Conservation (phyloP, 2,329 filamentous ascomycete species). For the Calonectria pseudoreteaudii region DNA sequence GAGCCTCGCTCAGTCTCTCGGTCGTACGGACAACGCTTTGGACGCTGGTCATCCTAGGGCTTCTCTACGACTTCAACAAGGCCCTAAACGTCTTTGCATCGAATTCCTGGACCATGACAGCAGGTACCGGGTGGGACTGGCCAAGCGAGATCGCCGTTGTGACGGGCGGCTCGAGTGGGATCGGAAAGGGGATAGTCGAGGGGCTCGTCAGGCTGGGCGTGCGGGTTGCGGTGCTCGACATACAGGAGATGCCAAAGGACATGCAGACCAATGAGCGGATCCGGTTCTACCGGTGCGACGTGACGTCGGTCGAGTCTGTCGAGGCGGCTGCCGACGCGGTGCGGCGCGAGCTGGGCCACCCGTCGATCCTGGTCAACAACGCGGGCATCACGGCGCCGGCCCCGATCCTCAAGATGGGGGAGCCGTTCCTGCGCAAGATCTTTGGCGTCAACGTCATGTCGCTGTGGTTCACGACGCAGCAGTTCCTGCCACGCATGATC, state of each 20-base stretch:
- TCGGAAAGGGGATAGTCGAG: constrained; percentile 52
- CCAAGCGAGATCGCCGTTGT: constrained; percentile 56
- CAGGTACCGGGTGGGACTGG: constrained; percentile 49
- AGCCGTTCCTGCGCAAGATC: constrained; percentile 69
- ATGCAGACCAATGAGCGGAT: constrained; percentile 37
- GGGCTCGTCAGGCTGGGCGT: constrained; percentile 56
- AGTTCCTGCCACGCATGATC: constrained; percentile 76
- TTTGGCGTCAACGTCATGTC: constrained; percentile 77
- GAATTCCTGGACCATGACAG: constrained; percentile 44
- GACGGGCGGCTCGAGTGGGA: constrained; percentile 58
- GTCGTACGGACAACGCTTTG: constrained; percentile 22
- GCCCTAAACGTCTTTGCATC: constrained; percentile 42
- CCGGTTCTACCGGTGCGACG: constrained; percentile 52
- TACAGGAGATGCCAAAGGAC: constrained; percentile 51
- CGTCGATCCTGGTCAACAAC: constrained; percentile 79
- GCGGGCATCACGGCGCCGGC: constrained; percentile 72
- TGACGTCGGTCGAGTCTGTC: constrained; percentile 58
- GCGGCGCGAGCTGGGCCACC: constrained; percentile 63
- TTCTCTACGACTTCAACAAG: constrained; percentile 40
- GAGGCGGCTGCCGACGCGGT: constrained; percentile 54
- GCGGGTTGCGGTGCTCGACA: constrained; percentile 77
- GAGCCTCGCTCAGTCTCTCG: constrained; percentile 19
- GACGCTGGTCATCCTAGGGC: constrained; percentile 39
- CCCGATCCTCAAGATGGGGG: constrained; percentile 67
- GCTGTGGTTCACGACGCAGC: constrained; percentile 72